Evolutionary conservation across 2,329 filamentous ascomycete genomes (phyloP).

Genomic region (Arthroderma uncinatum): DNA sequence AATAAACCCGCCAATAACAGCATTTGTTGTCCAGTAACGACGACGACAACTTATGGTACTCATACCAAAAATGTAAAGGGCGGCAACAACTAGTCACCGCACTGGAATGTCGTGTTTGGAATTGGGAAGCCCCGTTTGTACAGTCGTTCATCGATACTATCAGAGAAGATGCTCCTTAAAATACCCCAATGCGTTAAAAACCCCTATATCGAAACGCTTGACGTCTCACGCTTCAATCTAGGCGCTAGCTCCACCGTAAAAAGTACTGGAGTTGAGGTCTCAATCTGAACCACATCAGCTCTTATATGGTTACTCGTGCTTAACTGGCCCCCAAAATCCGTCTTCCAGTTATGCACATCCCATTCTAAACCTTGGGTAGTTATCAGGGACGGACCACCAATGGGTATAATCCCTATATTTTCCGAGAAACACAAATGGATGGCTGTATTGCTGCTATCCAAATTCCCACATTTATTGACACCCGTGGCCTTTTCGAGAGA

Average conservation of each 20-base stretch:
- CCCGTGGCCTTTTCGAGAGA: neutral
- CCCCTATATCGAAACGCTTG: neutral
- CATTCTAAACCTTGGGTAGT: constrained; percentile 74
- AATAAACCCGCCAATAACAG: no score
- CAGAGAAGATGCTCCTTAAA: no score
- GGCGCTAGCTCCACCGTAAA: constrained; percentile 59
- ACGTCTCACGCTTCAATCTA: constrained; percentile 22
- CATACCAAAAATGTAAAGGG: no score
- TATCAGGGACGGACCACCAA: constrained; percentile 68
- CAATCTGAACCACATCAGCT: constrained; percentile 48
- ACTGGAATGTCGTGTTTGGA: no score
- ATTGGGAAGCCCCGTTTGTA: no score
- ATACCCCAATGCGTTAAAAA: neutral
- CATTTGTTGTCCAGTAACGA: no score
- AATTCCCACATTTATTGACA: neutral
- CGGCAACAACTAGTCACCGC: no score
- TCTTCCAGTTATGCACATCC: constrained; percentile 77
- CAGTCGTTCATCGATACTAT: no score
- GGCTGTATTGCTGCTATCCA: neutral
- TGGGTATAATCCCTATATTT: constrained; percentile 75
- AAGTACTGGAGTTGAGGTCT: constrained; percentile 53
- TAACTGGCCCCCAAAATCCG: constrained; percentile 58
- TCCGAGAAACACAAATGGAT: constrained; percentile 49
- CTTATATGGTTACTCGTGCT: constrained; percentile 75
- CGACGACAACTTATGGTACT: no score